Conservation (phyloP, 1,284 basidiomycete genomes). For the Neolentinus lepideus region DNA sequence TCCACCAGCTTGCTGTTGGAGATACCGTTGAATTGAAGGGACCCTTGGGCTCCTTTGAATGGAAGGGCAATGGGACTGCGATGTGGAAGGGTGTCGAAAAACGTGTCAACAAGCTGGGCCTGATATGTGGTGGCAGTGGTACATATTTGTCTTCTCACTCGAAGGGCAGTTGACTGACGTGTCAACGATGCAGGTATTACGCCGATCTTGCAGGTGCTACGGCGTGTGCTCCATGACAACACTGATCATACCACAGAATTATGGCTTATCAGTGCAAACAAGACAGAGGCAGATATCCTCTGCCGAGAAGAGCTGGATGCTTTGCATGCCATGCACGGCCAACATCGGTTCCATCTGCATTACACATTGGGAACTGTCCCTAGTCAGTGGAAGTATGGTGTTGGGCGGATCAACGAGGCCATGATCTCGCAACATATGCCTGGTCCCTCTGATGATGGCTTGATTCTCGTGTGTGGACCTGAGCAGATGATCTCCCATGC, state of each 20-base stretch:
- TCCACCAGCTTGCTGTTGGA: conserved; percentile 41
- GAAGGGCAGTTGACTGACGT: background rate
- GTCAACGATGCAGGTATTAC: conserved; percentile 38
- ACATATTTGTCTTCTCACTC: conserved; percentile 5
- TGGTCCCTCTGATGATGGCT: conserved; percentile 24
- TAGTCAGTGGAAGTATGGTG: conserved; percentile 32
- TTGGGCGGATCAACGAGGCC: conserved; percentile 34
- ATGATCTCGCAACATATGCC: conserved; percentile 37
- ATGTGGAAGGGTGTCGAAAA: conserved; percentile 30
- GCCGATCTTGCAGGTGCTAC: conserved; percentile 49
- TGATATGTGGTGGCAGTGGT: conserved; percentile 58
- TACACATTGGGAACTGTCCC: conserved; percentile 34
- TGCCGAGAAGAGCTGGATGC: conserved; percentile 44
- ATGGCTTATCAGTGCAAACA: conserved; percentile 49
- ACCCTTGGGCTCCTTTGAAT: conserved; percentile 54
- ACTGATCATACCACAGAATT: conserved; percentile 32
- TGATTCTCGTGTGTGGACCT: conserved; percentile 51
- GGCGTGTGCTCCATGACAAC: conserved; percentile 38
- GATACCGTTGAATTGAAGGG: conserved; percentile 58
- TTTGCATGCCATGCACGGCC: conserved; percentile 24
- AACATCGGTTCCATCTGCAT: conserved; percentile 35
- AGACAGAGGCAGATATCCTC: conserved; percentile 45
- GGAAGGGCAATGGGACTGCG: conserved; percentile 36
- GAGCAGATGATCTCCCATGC: conserved; percentile 29
- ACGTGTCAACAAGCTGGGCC: conserved; percentile 37